Base-by-base conservation (phyloP, 345 rosid genomes). In the Eucalyptus pauciflora region DNA sequence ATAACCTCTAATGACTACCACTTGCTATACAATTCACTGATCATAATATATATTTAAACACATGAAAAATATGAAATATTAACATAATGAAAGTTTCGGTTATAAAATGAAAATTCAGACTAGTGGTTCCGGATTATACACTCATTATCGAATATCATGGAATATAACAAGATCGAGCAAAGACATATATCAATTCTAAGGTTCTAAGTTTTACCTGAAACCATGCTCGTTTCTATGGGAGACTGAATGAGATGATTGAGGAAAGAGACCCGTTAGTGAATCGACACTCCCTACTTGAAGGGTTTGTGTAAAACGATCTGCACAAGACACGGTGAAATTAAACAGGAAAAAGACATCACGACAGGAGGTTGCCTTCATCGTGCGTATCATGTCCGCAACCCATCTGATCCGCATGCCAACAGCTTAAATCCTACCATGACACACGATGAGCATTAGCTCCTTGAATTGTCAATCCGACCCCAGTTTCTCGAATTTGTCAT, bases 11-110 rank as follows among this genome's bases (percentile, higher is more conserved):
- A 2, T 52, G 58, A 52, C 58, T 52, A 18, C 0, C 2, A 52
- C 4, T 7, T 52, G 10, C 10, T 52, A 0, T 52, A 7, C 1
- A 52, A 52, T 52, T 52, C 5, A 7, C 0, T 18, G 1, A 18
- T 51, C 0, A 51, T 51, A 51, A 51, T 2, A 17, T 51, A 17
- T 3, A 17, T 51, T 51, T 51, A 51, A 22, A 51, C 56, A 17
- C 9, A 16, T 7, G 18, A 51, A 51, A 51, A 17, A 51, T 17
- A 51, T 51, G 1, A 51, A 51, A 51, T 1, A 51, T 51, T 51
- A 51, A 51, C 2, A 51, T 18, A 52, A 24, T 52, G 10, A 52
- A 52, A 52, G 25, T 52, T 4, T 52, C 24, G 3, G 20, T 52
- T 52, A 52, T 52, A 18, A 52, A 52, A 52, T 52, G 58, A 52